Conservation (phyloP, 2,329 filamentous ascomycete genomes). For the Ceratocystis destructans region DNA sequence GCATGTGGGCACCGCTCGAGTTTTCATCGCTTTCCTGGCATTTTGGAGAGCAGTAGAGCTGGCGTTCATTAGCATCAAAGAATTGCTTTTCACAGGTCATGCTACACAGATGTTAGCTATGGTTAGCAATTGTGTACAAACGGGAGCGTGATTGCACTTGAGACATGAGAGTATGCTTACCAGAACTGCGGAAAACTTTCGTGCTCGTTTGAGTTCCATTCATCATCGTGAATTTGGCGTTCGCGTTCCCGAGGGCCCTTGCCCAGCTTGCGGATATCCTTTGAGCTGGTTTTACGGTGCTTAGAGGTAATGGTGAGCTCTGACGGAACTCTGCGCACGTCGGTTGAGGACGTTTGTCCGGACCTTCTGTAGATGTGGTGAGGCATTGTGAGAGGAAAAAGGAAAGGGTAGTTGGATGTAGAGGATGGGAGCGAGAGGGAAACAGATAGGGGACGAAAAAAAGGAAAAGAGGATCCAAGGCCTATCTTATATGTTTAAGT, state of each 20-base stretch:
- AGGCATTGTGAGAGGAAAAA: constrained; percentile 32
- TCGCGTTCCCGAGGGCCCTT: constrained; percentile 40
- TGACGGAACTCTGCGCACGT: constrained; percentile 36
- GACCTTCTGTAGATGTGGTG: constrained; percentile 42
- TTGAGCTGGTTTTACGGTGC: constrained; percentile 31
- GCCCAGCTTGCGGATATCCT: constrained; percentile 35
- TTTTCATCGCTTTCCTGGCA: constrained; percentile 42
- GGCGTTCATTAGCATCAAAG: constrained; percentile 41
- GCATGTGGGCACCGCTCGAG: constrained; percentile 24
- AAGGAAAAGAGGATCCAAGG: constrained; percentile 14
- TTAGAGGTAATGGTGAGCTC: constrained; percentile 37
- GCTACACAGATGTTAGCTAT: constrained; percentile 28
- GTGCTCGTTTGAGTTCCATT: constrained; percentile 40
- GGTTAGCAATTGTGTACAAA: constrained; percentile 15
- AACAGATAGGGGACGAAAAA: background rate
- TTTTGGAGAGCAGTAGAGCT: constrained; percentile 50
- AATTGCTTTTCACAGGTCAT: constrained; percentile 58
- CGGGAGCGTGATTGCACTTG: background rate
- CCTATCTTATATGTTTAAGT: constrained; percentile 16
- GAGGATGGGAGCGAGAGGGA: background rate
- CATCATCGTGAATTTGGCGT: constrained; percentile 30
- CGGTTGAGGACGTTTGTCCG: constrained; percentile 40
- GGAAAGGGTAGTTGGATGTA: constrained; percentile 1
- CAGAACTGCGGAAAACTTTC: constrained; percentile 54
- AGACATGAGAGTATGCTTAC: constrained; percentile 32